A percentile compares a stretch with the other conserved stretches of the same genome.
Evolutionary conservation across 2,329 filamentous ascomycete species (phyloP).

Genomic region (Fusarium xyrophilum): DNA sequence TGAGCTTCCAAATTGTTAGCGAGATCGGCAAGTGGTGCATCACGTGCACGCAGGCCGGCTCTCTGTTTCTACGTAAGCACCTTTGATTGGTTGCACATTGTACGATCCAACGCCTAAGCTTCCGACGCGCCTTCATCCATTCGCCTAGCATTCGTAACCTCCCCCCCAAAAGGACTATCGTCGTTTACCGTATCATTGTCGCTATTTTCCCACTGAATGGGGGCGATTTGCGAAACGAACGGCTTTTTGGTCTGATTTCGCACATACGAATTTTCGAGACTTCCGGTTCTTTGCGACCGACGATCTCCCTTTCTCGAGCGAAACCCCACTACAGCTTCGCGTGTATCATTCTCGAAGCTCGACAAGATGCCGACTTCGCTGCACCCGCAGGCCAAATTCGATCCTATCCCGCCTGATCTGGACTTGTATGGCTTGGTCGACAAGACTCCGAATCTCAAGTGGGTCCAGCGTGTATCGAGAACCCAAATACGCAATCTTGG

Average conservation of each 20-base stretch:
- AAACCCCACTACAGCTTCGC: slow-evolving; percentile 14
- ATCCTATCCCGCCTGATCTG: slow-evolving; percentile 86
- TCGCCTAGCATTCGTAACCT: slow-evolving; percentile 1
- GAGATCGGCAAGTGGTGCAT: neutral
- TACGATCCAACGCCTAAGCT: slow-evolving; percentile 6
- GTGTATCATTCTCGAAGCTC: neutral
- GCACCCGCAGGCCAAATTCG: slow-evolving; percentile 86
- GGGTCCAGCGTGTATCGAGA: slow-evolving; percentile 80
- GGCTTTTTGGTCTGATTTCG: slow-evolving; percentile 10
- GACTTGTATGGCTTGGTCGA: slow-evolving; percentile 80
- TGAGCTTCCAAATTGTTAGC: neutral
- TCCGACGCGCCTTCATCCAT: slow-evolving; percentile 13
- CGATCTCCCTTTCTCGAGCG: neutral
- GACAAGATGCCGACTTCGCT: slow-evolving; percentile 73
- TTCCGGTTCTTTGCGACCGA: neutral
- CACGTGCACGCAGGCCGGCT: slow-evolving; percentile 16
- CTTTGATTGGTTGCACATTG: slow-evolving; percentile 35
- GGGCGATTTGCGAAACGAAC: neutral
- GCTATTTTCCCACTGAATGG: slow-evolving; percentile 7
- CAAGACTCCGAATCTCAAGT: slow-evolving; percentile 82
- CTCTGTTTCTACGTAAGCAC: neutral
- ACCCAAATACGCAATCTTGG: slow-evolving; percentile 80
- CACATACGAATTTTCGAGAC: neutral
- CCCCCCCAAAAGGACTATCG: neutral
- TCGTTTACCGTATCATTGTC: neutral